phyloP scores from a whole-genome alignment of 2,329 filamentous ascomycete species.

The Truncatella angustata region DNA sequence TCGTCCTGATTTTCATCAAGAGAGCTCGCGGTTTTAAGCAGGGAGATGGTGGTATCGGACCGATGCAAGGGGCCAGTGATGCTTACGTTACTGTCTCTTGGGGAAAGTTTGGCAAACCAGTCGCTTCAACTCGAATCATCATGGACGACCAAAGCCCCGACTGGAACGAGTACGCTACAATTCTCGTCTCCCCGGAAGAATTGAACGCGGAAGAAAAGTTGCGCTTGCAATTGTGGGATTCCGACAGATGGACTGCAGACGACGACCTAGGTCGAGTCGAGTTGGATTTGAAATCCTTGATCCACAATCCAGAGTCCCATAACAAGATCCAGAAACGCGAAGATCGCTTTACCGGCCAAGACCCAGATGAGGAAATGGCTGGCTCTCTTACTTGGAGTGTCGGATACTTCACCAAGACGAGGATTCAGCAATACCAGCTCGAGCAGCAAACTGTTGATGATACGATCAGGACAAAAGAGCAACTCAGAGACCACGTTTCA shows the following conservation, averaged over 20 bases:
- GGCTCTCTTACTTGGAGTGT: constrained; percentile 68
- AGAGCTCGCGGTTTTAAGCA: constrained; percentile 69
- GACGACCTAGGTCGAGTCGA: constrained; percentile 75
- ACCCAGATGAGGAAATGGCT: constrained; percentile 65
- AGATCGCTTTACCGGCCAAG: constrained; percentile 65
- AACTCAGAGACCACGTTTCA: constrained; percentile 57
- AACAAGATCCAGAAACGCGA: constrained; percentile 61
- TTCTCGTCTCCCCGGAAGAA: constrained; percentile 70
- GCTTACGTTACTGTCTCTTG: constrained; percentile 71
- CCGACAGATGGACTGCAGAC: constrained; percentile 68
- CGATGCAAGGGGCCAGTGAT: constrained; percentile 64
- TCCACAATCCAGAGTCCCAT: constrained; percentile 56
- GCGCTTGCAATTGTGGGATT: constrained; percentile 73
- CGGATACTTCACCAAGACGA: constrained; percentile 68
- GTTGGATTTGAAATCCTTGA: constrained; percentile 63
- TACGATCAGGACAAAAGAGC: constrained; percentile 53
- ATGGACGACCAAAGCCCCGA: constrained; percentile 63
- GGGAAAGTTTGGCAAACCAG: constrained; percentile 73
- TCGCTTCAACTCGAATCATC: constrained; percentile 66
- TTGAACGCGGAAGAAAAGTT: constrained; percentile 70
- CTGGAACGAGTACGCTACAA: constrained; percentile 69
- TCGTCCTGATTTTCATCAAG: constrained; percentile 65
- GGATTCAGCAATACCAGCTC: constrained; percentile 61
- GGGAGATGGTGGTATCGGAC: constrained; percentile 62
- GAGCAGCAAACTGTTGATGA: constrained; percentile 58